Evolutionary conservation across 2,329 filamentous ascomycete genomes (phyloP).

Genomic region (Fusarium sambucinum): DNA sequence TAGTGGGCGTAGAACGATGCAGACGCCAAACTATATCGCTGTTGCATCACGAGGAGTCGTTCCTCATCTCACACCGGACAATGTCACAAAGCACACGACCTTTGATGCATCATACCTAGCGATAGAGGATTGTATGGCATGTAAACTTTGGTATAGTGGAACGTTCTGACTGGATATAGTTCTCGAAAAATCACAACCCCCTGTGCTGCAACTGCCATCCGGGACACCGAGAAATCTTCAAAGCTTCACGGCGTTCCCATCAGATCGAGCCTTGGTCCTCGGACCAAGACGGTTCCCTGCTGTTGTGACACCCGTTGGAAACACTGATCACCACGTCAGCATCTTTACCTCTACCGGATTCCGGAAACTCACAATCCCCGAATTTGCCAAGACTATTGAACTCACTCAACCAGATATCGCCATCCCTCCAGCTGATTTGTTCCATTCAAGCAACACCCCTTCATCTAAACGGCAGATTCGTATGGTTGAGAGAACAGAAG

Average conservation of each 20-base stretch:
- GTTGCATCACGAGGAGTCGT: constrained; percentile 85
- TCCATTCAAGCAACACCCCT: constrained; percentile 61
- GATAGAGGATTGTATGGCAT: constrained; percentile 87
- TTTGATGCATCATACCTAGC: constrained; percentile 81
- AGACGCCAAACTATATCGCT: constrained; percentile 86
- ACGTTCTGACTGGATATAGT: constrained; percentile 55
- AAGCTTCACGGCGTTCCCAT: constrained; percentile 79
- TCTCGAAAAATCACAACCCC: constrained; percentile 65
- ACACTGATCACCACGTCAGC: constrained; percentile 77
- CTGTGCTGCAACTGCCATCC: constrained; percentile 60
- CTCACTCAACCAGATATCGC: constrained; percentile 83
- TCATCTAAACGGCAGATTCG: constrained; percentile 80
- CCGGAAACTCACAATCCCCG: constrained; percentile 73
- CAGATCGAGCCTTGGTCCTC: constrained; percentile 75
- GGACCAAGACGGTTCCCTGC: constrained; percentile 83
- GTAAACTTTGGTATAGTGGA: neutral
- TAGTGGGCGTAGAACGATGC: constrained; percentile 72
- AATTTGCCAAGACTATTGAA: constrained; percentile 75
- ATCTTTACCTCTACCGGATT: constrained; percentile 92
- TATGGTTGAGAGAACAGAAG: constrained; percentile 88
- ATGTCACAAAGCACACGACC: constrained; percentile 72
- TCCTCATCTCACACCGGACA: constrained; percentile 91
- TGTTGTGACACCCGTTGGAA: constrained; percentile 76
- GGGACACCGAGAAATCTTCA: constrained; percentile 71
- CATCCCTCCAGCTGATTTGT: constrained; percentile 80